Evolutionary conservation across 2,329 filamentous ascomycete genomes (phyloP).

Genomic region (Beauveria scarabaeidicola): DNA sequence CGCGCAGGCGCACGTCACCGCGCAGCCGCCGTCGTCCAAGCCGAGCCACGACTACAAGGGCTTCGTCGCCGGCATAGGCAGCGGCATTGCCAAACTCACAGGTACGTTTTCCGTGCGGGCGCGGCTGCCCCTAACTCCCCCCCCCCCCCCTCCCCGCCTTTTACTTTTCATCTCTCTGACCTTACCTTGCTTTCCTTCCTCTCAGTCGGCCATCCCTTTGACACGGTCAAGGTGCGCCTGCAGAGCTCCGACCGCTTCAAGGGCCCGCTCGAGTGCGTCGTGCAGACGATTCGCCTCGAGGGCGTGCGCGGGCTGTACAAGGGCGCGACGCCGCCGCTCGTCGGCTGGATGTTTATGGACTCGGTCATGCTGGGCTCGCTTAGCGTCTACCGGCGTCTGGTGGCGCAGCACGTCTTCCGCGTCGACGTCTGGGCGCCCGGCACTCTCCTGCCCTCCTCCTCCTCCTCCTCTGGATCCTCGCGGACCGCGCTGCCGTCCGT

Average conservation of each 20-base stretch:
- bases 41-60: constrained; percentile 64
- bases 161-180: neutral
- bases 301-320: constrained; percentile 85
- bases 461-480: constrained; percentile 16
- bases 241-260: constrained; percentile 77
- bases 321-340: constrained; percentile 80
- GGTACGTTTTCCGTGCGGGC: constrained; percentile 39
- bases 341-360: constrained; percentile 99
- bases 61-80: constrained; percentile 96
- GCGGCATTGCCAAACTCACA: constrained; percentile 80
- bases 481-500: constrained; percentile 54
- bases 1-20: constrained; percentile 19
- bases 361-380: constrained; percentile 81
- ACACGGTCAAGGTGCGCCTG: constrained; percentile 92
- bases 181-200: neutral
- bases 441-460: constrained; percentile 13
- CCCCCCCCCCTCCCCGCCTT: no score
- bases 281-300: constrained; percentile 79
- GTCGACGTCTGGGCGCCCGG: constrained; percentile 27
- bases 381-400: constrained; percentile 76
- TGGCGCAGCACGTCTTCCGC: constrained; percentile 73
- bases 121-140: no score
- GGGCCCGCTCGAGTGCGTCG: constrained; percentile 77
- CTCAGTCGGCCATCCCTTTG: constrained; percentile 66
- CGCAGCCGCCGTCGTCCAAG: constrained; percentile 17